Evolutionary conservation across 208 protist species (phyloP), one percentile per base, ranked within the genome.

Genomic region (Trypanosoma theileri): DNA sequence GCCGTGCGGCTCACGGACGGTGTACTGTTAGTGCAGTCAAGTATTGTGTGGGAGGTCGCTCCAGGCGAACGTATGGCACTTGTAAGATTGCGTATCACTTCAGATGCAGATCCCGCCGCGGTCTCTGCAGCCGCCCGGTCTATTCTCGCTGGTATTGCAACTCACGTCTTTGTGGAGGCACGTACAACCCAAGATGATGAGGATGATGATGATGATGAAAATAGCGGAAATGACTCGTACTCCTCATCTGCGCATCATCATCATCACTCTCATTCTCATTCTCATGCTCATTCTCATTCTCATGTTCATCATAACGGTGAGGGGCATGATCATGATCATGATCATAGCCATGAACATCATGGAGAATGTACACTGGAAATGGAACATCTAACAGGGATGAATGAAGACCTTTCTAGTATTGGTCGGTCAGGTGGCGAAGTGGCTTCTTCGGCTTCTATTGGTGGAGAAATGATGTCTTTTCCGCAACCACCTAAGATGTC

Each of bases 151-250:
- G 56, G 71, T 6, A 60, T 90, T 16, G 79, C 77, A 19, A 79
- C 57, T 13, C 67, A 81, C 48, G 78, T 84, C 17, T 87, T 89
- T 62, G 84, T 93, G 48, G 84, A 93, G 69, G 55, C 56, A 21
- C 22, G 24, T 50, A 24, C 35, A 13, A 26, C 53, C 9, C 16
- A 58, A 9, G 52, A 73, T 9, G 61, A 75, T 45, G 40, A 59
- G 42, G 42, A 44, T 54, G 51, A 60, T 35, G 11, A 44, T 57
- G 40, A 59, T 54, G 11, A 48, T 48, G 44, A 3, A n/a, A 48
- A 24, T 46, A 16, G 42, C 60, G 24, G 58, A 51, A 41, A 2
- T n/a, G 45, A 19, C 16, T 44, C 59, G 68, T 63, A 40, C 42
- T 46, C 53, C 66, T 46, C 2, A 26, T 35, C 62, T 66, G n/a